Conservation (phyloP, 306 rosid species). For the Leucaena leucocephala region DNA sequence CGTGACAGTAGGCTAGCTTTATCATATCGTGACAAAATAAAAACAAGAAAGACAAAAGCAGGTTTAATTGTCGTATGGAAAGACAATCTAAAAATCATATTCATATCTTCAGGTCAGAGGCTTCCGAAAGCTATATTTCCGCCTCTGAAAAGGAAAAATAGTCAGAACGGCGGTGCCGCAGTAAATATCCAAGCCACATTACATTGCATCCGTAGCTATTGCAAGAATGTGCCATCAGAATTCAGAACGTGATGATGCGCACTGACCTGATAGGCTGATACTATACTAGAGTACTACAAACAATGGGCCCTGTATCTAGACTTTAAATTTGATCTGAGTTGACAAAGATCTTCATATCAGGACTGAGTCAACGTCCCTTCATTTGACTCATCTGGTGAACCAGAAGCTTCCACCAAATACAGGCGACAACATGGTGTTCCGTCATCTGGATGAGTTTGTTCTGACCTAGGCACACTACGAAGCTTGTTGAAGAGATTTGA, state of each 20-base stretch:
- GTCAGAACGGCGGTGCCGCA: neutral
- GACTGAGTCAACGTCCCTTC: slow-evolving; percentile 36
- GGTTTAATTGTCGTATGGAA: neutral
- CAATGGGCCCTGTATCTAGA: slow-evolving; percentile 42
- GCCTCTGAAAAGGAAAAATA: neutral
- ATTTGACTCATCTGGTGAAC: slow-evolving; percentile 66
- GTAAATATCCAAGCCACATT: slow-evolving; percentile 1
- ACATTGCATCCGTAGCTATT: slow-evolving; percentile 12
- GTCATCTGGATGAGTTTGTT: slow-evolving; percentile 81
- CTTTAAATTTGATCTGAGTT: slow-evolving; percentile 8
- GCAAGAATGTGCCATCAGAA: slow-evolving; percentile 32
- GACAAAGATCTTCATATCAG: slow-evolving; percentile 38
- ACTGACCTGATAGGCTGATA: slow-evolving; percentile 36
- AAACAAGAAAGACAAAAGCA: neutral
- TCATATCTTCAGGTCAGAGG: slow-evolving; percentile 11
- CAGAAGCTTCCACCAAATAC: slow-evolving; percentile 90
- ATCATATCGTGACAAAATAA: neutral
- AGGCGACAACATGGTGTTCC: slow-evolving; percentile 93
- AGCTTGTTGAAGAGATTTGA: slow-evolving; percentile 86
- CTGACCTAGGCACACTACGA: slow-evolving; percentile 81
- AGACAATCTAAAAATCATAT: neutral
- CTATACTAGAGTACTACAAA: slow-evolving; percentile 34
- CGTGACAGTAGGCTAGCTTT: neutral
- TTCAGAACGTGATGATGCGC: slow-evolving; percentile 24
- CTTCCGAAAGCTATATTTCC: slow-evolving; percentile 24